phyloP scores from a whole-genome alignment of 2,329 filamentous ascomycete genomes.

The Ophiostoma pallidulum region DNA sequence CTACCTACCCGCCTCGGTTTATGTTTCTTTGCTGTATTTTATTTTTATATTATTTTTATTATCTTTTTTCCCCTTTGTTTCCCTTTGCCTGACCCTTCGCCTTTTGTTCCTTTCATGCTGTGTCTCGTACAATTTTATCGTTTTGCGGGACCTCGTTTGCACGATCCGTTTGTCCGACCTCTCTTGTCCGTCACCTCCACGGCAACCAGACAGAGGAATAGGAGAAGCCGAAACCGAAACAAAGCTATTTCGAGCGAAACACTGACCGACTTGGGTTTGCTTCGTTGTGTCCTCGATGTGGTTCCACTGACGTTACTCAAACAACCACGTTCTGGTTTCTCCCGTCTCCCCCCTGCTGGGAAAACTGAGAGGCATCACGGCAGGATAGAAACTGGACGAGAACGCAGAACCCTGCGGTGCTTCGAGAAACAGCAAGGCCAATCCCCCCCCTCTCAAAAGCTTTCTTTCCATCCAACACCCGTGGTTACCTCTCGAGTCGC shows the following conservation, averaged over 20 bases:
- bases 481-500: too few relatives aligned
- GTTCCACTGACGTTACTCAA: slow-evolving; percentile 1
- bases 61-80: too few relatives aligned
- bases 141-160: slow-evolving; percentile 1
- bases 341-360: not conserved
- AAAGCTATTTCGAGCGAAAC: not conserved
- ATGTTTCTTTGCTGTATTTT: slow-evolving; percentile 1
- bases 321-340: not conserved
- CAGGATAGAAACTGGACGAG: not conserved
- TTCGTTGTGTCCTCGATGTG: too few relatives aligned
- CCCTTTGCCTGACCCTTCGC: not conserved
- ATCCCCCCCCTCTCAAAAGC: too few relatives aligned
- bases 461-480: too few relatives aligned
- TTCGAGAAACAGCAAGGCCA: too few relatives aligned
- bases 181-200: too few relatives aligned
- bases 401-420: too few relatives aligned
- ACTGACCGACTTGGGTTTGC: not conserved
- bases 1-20: not conserved
- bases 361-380: not conserved
- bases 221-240: not conserved
- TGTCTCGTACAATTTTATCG: not conserved
- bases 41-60: too few relatives aligned
- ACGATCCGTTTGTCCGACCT: slow-evolving; percentile 2
- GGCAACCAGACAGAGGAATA: too few relatives aligned
- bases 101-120: not conserved